These are phyloP conservation scores for Arabis hirsuta DNA, from an alignment of 345 rosid species.

Conservation along the genomic window DNA sequence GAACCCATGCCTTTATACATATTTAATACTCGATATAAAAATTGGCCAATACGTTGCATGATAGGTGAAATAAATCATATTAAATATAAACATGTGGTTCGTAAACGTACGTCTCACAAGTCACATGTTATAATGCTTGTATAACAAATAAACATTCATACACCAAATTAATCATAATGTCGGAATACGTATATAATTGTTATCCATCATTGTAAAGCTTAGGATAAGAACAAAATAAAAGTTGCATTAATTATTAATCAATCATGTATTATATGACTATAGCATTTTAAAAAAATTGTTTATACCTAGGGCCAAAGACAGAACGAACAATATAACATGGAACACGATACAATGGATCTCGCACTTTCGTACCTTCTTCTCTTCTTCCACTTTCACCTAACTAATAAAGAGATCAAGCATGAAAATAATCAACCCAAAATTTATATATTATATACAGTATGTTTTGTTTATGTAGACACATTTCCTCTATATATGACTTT, in stretches of 20 bases:
- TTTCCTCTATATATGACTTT: neutral
- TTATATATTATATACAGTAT: neutral
- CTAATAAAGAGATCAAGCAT: constrained; percentile 1
- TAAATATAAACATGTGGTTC: constrained; percentile 36
- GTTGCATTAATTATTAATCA: constrained; percentile 21
- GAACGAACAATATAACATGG: constrained; percentile 33
- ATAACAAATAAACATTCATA: constrained; percentile 39
- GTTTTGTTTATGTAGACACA: neutral
- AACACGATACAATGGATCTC: constrained; percentile 35
- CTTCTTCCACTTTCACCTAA: constrained; percentile 34
- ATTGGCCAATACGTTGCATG: constrained; percentile 44
- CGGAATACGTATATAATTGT: constrained; percentile 35
- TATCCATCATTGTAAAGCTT: constrained; percentile 33
- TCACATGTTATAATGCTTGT: constrained; percentile 39
- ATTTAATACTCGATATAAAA: constrained; percentile 32
- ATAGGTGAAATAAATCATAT: constrained; percentile 29
- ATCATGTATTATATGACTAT: neutral
- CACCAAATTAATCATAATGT: constrained; percentile 39
- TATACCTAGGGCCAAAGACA: constrained; percentile 24
- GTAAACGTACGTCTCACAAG: constrained; percentile 39
- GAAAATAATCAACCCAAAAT: neutral
- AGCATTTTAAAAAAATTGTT: neutral
- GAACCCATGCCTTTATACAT: constrained; percentile 23
- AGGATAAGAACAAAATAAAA: constrained; percentile 37
- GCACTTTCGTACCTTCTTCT: constrained; percentile 36